Evolutionary conservation across 75 land plant species (phyloP).

Genomic region (Sequoia sempervirens): DNA sequence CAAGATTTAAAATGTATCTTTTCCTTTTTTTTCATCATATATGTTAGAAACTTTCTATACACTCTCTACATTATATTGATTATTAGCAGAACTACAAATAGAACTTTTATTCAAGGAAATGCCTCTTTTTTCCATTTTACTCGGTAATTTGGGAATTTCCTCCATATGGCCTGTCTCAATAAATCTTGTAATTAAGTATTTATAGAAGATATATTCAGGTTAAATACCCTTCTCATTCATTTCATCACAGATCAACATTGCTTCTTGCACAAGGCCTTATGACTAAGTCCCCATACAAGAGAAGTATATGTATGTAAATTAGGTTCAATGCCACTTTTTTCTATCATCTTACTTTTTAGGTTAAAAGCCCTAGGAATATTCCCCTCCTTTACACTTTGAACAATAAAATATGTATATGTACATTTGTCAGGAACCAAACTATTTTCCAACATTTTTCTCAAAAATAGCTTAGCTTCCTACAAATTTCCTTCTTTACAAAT

Average conservation of each 20-base stretch:
- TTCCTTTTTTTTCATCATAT: background rate
- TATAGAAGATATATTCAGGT: conserved; percentile 63
- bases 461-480: conserved; percentile 32
- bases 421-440: conserved; percentile 34
- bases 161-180: conserved; percentile 24
- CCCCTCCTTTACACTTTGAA: conserved; percentile 43
- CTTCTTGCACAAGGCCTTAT: conserved; percentile 31
- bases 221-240: conserved; percentile 45
- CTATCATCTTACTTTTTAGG: conserved; percentile 47
- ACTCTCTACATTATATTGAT: background rate
- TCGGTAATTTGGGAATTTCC: conserved; percentile 28
- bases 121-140: conserved; percentile 33
- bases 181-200: conserved; percentile 32
- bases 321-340: conserved; percentile 51
- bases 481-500: conserved; percentile 42
- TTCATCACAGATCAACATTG: conserved; percentile 39
- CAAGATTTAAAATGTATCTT: background rate
- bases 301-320: conserved; percentile 51
- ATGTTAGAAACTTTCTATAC: background rate
- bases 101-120: background rate
- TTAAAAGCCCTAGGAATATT: conserved; percentile 50
- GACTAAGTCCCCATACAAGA: conserved; percentile 41
- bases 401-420: conserved; percentile 38
- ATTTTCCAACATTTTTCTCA: conserved; percentile 39
- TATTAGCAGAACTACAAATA: background rate